Base-by-base conservation (phyloP, 2,329 filamentous ascomycete genomes). In the Neonectria hederae region DNA sequence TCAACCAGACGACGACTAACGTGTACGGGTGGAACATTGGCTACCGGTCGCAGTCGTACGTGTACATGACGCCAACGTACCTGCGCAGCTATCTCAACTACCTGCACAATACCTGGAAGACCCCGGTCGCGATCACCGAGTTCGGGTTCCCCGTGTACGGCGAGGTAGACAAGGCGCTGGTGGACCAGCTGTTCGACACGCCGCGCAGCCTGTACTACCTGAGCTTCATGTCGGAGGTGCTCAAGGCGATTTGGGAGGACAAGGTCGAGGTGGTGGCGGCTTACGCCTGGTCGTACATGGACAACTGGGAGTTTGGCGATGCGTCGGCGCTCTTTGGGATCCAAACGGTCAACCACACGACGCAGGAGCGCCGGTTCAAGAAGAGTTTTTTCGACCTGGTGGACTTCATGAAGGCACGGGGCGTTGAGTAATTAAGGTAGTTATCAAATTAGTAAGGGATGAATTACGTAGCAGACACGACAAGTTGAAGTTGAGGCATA, bases 351-450 rank as follows among this genome's bases (percentile, higher is more conserved):
- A 86, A 88, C 66, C 77, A 81, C 4, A 86, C 84, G 3, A 85
- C 81, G 4, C 81, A 84, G 72, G 78, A 82, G 65, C 74, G 85
- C 24, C 72, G 77, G 42, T 87, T 83, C 57, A 88, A 87, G 77
- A 86, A 85, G 78, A 87, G 84, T 54, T 86, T 88, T 68, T 88
- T 88, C 69, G 85, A 87, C 58, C 72, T 84, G 68, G 83, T 87
- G 17, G 84, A 87, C 68, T 87, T 87, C 62, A 74, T 86, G 68
- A 74, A 73, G 59, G 70, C 75, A 0, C 70, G 75, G 1, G 73
- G 73, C 1, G 72, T 72, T 0, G 67, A 75, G 54, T 76, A 46
- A 35, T 5, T 19, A 28, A 19, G 55, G 8, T 17, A 3, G 14
- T 38, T n/a, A 38, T 38, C 35, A n/a, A 38, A 38, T 38, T 38